Evolutionary conservation across 2,329 filamentous ascomycete species (phyloP).

Genomic region (Sphaerostilbella broomeana): DNA sequence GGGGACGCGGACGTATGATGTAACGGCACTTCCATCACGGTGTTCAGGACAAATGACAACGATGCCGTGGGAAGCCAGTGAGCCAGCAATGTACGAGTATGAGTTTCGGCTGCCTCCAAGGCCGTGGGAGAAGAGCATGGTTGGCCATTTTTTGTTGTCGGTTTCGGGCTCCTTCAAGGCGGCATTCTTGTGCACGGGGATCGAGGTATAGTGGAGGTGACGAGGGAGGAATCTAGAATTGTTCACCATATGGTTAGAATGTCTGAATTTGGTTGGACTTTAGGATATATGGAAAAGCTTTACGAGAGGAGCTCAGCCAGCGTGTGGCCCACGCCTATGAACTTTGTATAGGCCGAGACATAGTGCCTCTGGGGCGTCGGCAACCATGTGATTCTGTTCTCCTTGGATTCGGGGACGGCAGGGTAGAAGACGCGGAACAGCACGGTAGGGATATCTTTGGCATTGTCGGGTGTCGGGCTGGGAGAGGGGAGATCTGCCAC

Average conservation of each 20-base stretch:
- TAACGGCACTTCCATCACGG: slow-evolving; percentile 70
- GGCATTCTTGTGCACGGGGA: slow-evolving; percentile 68
- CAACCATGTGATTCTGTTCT: slow-evolving; percentile 66
- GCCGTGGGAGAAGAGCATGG: slow-evolving; percentile 81
- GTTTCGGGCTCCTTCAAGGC: slow-evolving; percentile 47
- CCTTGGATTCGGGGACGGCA: slow-evolving; percentile 44
- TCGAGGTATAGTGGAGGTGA: slow-evolving; percentile 64
- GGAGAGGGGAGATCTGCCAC: slow-evolving; percentile 52
- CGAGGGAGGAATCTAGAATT: slow-evolving; percentile 58
- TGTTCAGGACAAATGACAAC: slow-evolving; percentile 79
- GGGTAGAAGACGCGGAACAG: slow-evolving; percentile 82
- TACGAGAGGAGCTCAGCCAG: slow-evolving; percentile 55
- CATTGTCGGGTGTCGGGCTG: slow-evolving; percentile 45
- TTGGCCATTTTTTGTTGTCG: slow-evolving; percentile 59
- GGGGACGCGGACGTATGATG: slow-evolving; percentile 63
- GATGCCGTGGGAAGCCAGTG: slow-evolving; percentile 72
- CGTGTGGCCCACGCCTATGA: slow-evolving; percentile 58
- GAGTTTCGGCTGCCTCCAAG: slow-evolving; percentile 74
- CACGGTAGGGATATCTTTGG: slow-evolving; percentile 59
- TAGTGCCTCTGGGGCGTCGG: slow-evolving; percentile 69
- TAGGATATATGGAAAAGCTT: slow-evolving; percentile 21
- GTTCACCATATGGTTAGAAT: slow-evolving; percentile 1
- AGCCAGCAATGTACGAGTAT: slow-evolving; percentile 77
- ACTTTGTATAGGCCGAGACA: slow-evolving; percentile 68
- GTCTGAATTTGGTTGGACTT: background rate